Base-by-base conservation (phyloP, 352 stramenopile genomes). In the Globisporangium cylindrosporum region DNA sequence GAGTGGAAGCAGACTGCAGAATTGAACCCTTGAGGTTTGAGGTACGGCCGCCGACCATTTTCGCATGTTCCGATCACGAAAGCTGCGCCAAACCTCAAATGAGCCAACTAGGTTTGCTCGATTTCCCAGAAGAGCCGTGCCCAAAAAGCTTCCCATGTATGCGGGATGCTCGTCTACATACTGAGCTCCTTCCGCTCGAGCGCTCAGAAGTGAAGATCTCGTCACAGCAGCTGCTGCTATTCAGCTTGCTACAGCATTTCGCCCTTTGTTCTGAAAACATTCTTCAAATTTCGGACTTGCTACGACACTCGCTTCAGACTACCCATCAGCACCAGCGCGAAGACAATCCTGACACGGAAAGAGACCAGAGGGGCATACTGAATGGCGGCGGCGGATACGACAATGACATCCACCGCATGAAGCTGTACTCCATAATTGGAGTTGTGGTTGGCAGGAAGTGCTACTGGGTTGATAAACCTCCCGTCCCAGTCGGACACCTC, bases 391-490 rank as follows among this genome's bases (percentile, higher is more conserved):
- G 27, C 22, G 67, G 38, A 43, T 49, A 74, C 12, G 63, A 34
- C 4, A 43, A 43, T 14, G 59, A 76, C 29, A 54, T 84, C 1
- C 79, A 87, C 25, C 74, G 79, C 32, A 38, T 64, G 59, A 76
- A 73, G 36, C 48, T 84, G 4, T 64, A 81, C 1, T 76, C 75
- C 10, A 22, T 87, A 1, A 29, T 76, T 58, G 77, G 79, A 24
- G 24, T 80, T 18, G 68, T 87, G 6, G 66, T 51, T 0, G 75
- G 73, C 38, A 82, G 74, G 34, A 78, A 62, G 25, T 79, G 69
- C 24, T 73, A 74, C 56, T 81, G 76, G 76, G 55, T 34, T n/a
- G 54, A 71, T 10, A 62, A 57, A 54, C 25, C 41, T 60, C 67
- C 22, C 18, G 43, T 69, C 34, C 65, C 66, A 59, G 32, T 68